Evolutionary conservation across 352 stramenopile species (phyloP).

Genomic region (Ophiocytium majus): DNA sequence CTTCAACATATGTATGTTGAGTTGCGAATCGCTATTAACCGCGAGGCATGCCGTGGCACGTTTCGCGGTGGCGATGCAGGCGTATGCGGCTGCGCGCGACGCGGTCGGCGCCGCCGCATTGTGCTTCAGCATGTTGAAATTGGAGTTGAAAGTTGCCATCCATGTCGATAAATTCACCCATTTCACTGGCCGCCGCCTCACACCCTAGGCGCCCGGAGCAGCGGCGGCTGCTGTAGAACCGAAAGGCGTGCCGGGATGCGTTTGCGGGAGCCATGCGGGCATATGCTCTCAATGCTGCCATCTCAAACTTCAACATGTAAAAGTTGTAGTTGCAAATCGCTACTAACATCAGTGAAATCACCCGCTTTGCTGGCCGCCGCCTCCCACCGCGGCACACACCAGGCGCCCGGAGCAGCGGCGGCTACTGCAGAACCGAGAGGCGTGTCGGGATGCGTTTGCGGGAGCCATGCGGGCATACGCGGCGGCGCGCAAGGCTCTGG

Average conservation of each 20-base stretch:
- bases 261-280: conserved; percentile 11
- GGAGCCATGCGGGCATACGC: neutral
- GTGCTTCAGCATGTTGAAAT: too few relatives aligned
- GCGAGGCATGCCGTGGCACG: neutral
- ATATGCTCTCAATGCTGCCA: too few relatives aligned
- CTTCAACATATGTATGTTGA: neutral
- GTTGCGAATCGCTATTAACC: neutral
- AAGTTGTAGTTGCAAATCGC: too few relatives aligned
- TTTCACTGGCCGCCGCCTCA: too few relatives aligned
- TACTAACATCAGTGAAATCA: neutral
- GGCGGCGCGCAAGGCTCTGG: neutral
- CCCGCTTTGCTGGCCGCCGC: neutral
- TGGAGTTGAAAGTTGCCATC: too few relatives aligned
- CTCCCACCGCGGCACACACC: neutral
- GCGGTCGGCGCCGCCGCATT: too few relatives aligned
- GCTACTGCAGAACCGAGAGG: neutral
- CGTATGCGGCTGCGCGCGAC: too few relatives aligned
- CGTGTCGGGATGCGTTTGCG: neutral
- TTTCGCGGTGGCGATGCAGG: too few relatives aligned
- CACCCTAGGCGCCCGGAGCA: conserved; percentile 8
- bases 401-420: neutral
- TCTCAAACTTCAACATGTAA: too few relatives aligned
- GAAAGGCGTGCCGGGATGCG: neutral
- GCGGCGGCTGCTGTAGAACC: neutral
- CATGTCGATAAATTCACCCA: too few relatives aligned